Base-by-base conservation (phyloP, 2,329 filamentous ascomycete species). In the Trichoderma sp. region DNA sequence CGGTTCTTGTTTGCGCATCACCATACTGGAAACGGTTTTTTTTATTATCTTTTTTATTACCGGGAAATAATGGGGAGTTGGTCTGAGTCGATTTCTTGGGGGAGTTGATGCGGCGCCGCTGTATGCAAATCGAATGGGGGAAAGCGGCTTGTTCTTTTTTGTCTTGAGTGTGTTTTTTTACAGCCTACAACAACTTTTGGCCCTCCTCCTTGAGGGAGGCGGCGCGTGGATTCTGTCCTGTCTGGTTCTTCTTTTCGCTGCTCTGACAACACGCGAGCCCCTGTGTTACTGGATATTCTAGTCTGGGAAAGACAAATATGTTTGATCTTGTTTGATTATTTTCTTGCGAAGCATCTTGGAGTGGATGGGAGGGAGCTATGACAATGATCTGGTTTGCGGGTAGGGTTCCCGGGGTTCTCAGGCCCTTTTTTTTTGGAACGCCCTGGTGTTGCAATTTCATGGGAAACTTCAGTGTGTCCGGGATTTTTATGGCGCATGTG, bases 1-100 rank as follows among this genome's bases (percentile, higher is more conserved):
- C 77, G 79, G 77, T 73, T 79, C 76, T 76, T 73, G 73, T 73
- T 72, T 79, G 74, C 76, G 73, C 74, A 78, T 79, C 75, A 76
- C 76, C 75, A 73, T 75, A 76, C 74, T 72, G 78, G 74, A 77
- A 79, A 76, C 72, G 76, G 79, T 76, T 75, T 78, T 39, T 74
- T 60, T 60, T 57, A 28, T 43, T 58, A 60, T 39, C 43, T 32
- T 60, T 68, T 32, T 26, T 61, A 61, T 53, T 74, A 73, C 72
- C 76, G 77, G 78, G 76, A 76, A 51, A 80, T 77, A 78, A 72
- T 68, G 76, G 78, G 79, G 80, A 82, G 81, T 82, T 82, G 77
- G 79, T 78, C 74, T 76, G 79, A 79, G 76, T 78, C 71, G 62
- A 74, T 56, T 56, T 73, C 58, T 73, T 57, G 68, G 71, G 58